Conservation (phyloP, 2,329 filamentous ascomycete genomes). For the Trichoderma sp. region DNA sequence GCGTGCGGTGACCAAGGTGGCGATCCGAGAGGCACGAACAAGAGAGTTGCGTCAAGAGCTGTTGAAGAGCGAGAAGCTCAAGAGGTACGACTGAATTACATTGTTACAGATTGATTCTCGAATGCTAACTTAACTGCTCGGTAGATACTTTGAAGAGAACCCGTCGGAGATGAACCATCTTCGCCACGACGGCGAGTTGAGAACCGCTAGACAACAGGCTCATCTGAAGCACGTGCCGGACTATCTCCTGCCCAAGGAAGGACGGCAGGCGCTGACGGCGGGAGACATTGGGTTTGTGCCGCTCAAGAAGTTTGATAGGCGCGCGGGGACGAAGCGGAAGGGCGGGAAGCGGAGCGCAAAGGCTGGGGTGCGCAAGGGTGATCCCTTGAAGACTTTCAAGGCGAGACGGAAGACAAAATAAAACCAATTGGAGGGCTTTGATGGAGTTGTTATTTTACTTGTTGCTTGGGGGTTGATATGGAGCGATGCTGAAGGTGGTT, state of each 20-base stretch:
- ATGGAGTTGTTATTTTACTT: background rate
- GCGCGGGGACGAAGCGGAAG: conserved; percentile 44
- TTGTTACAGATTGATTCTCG: background rate
- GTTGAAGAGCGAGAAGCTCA: conserved; percentile 89
- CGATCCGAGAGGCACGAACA: conserved; percentile 84
- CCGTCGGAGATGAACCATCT: conserved; percentile 83
- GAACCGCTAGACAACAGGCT: conserved; percentile 77
- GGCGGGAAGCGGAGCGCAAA: conserved; percentile 39
- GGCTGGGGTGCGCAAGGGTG: conserved; percentile 62
- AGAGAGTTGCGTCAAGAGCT: conserved; percentile 86
- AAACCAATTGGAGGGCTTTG: conserved; percentile 24
- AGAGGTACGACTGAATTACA: conserved; percentile 47
- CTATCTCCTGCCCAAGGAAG: conserved; percentile 79
- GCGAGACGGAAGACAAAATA: conserved; percentile 49
- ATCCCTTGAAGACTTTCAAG: conserved; percentile 90
- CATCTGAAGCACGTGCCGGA: conserved; percentile 94
- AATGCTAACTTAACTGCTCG: background rate
- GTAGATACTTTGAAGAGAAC: conserved; percentile 88
- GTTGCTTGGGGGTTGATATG: background rate
- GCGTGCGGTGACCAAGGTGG: conserved; percentile 82
- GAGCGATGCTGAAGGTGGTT: background rate
- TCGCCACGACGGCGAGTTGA: conserved; percentile 83
- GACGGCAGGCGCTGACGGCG: conserved; percentile 64
- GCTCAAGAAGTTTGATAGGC: conserved; percentile 54
- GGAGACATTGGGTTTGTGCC: conserved; percentile 76